These are phyloP conservation scores for Acanthamoeba triangularis DNA, from an alignment of 208 protist genomes.

Conservation along the genomic window DNA sequence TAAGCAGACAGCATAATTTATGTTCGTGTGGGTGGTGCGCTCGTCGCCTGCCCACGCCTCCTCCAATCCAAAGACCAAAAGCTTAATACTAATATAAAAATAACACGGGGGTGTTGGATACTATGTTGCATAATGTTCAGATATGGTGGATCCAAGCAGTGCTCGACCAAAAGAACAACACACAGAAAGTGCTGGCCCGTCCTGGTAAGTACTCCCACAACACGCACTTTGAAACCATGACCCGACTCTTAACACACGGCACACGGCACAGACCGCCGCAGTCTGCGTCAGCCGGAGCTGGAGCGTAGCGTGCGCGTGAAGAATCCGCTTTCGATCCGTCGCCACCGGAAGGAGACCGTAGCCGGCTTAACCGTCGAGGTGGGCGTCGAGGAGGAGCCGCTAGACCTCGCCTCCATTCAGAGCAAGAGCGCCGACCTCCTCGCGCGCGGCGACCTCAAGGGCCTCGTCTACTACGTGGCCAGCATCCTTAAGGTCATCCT, in stretches of 20 bases:
- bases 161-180: slow-evolving; percentile 65
- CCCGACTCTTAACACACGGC: background rate
- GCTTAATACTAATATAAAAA: too few species aligned
- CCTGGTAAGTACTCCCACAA: background rate
- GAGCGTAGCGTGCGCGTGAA: background rate
- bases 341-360: slow-evolving; percentile 16
- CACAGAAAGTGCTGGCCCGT: slow-evolving; percentile 5
- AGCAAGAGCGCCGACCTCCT: background rate
- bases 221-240: background rate
- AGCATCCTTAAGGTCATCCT: slow-evolving; percentile 57
- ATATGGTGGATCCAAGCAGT: slow-evolving; percentile 28
- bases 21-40: slow-evolving; percentile 41
- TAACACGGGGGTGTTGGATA: background rate
- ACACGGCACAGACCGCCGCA: background rate
- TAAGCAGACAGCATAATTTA: slow-evolving; percentile 54
- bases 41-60: slow-evolving; percentile 56
- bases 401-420: background rate
- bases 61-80: background rate
- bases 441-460: slow-evolving; percentile 5
- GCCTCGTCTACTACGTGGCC: slow-evolving; percentile 10
- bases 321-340: slow-evolving; percentile 38
- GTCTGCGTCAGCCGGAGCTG: slow-evolving; percentile 32
- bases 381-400: slow-evolving; percentile 51
- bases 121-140: too few species aligned
- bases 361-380: background rate